Base-by-base conservation (phyloP, 805 yeast species). In the Metschnikowia orientalis region DNA sequence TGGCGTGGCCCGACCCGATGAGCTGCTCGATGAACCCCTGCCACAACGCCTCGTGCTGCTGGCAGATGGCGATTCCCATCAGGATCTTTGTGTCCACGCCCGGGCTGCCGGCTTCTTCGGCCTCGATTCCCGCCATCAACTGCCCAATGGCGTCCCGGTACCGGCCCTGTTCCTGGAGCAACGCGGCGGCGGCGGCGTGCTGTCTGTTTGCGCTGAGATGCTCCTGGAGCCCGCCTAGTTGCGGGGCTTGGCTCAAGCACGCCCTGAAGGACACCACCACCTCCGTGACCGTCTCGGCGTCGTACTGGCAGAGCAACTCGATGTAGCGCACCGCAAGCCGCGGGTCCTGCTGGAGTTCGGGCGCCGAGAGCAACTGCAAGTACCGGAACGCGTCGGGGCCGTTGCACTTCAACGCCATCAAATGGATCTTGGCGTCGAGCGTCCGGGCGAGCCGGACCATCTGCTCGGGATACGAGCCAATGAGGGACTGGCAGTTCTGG, bases 351-450 rank as follows among this genome's bases (percentile, higher is more conserved):
- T 13, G 18, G 10, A 29, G 12, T 9, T 29, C 32, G 16, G 15
- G 21, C 11, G 21, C 26, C 8, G 12, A 5, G 17, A 29, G 26
- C n/a, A 22, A 9, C 19, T 39, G 39, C 23, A 71, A 46, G 40
- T 70, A 73, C 18, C 45, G 35, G 38, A 40, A 69, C 5, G 56
- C 17, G 6, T 20, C 11, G 0, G 25, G 34, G 27, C 54, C 60
- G 8, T 54, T 31, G 15, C 63, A 40, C 2, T 47, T 35, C 21
- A 74, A 44, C 1, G 67, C 54, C 30, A 59, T 54, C 1, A 37
- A 28, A 44, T 74, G 75, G 22, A 76, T 38, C 1, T 43, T 37
- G 0, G 74, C 73, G 30, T 57, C 48, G 41, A 61, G 53, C 10
- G 45, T 46, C 9, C 61, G 48, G 8, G 77, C 51, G 4, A 69